These are phyloP conservation scores for Cadophora sp. DNA, from an alignment of 2,329 filamentous ascomycete genomes.

Conservation along the genomic window DNA sequence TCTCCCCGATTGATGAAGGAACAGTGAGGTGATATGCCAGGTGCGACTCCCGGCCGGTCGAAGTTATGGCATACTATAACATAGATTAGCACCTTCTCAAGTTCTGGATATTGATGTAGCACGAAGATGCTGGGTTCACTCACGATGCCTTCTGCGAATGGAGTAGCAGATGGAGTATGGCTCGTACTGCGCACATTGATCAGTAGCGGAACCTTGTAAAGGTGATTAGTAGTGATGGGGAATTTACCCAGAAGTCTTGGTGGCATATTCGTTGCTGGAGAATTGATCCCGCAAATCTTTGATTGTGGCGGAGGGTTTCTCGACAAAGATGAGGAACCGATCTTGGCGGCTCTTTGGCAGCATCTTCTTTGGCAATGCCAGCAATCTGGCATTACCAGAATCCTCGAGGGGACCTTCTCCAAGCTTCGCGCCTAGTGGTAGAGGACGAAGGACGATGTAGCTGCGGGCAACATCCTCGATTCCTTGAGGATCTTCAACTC, in stretches of 20 bases:
- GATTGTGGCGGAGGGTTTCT: constrained; percentile 72
- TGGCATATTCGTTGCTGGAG: constrained; percentile 70
- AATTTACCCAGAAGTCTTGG: constrained; percentile 69
- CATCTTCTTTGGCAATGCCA: constrained; percentile 84
- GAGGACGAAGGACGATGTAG: constrained; percentile 79
- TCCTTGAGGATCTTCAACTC: constrained; percentile 70
- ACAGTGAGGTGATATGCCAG: constrained; percentile 82
- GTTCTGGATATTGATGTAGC: neutral
- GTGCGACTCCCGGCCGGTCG: constrained; percentile 74
- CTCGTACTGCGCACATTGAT: constrained; percentile 52
- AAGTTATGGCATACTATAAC: constrained; percentile 72
- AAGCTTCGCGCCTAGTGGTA: constrained; percentile 73
- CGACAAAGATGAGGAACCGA: constrained; percentile 82
- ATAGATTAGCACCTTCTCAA: neutral
- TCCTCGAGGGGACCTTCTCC: constrained; percentile 56
- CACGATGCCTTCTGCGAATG: constrained; percentile 78
- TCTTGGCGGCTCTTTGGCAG: constrained; percentile 74
- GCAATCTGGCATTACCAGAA: constrained; percentile 69
- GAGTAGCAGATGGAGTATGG: constrained; percentile 71
- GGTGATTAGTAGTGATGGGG: neutral
- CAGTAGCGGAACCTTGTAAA: neutral
- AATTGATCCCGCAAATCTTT: constrained; percentile 76
- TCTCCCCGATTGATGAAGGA: constrained; percentile 70
- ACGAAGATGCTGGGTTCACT: neutral
- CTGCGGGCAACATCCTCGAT: constrained; percentile 78